Evolutionary conservation across 1,284 basidiomycete species (phyloP).

Genomic region (Chiua sp.): DNA sequence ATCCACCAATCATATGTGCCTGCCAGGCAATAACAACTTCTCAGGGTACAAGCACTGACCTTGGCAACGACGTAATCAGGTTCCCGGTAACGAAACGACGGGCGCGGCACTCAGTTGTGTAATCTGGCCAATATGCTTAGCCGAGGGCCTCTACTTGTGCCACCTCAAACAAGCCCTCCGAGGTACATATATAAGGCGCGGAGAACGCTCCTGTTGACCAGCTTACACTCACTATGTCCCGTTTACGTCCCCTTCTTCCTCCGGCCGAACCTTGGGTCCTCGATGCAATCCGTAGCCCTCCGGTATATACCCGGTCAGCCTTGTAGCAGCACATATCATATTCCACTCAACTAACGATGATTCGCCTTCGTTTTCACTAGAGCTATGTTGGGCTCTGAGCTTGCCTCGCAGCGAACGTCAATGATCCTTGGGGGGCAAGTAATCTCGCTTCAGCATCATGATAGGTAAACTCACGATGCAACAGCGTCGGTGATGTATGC

Average conservation of each 20-base stretch:
- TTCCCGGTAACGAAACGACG: too few species aligned
- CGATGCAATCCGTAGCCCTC: background rate
- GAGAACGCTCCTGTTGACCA: background rate
- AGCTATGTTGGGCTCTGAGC: constrained; percentile 26
- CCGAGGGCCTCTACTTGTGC: too few species aligned
- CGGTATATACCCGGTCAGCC: background rate
- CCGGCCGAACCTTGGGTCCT: background rate
- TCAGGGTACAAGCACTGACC: too few species aligned
- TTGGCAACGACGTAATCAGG: too few species aligned
- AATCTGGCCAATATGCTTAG: too few species aligned
- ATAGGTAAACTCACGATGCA: background rate
- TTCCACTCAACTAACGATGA: background rate
- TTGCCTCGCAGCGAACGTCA: constrained; percentile 15
- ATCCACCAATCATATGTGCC: too few species aligned
- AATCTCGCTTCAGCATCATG: background rate
- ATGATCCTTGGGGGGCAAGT: constrained; percentile 18
- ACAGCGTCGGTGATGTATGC: constrained; percentile 11
- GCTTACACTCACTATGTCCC: background rate
- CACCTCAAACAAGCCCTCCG: too few species aligned
- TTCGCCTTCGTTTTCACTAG: constrained; percentile 4
- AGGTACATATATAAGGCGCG: background rate
- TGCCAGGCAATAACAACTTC: too few species aligned
- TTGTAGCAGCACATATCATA: background rate
- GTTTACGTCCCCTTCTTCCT: background rate
- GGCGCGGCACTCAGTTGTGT: too few species aligned